phyloP scores from a whole-genome alignment of 2,329 filamentous ascomycete species.

The Eutypa lata region DNA sequence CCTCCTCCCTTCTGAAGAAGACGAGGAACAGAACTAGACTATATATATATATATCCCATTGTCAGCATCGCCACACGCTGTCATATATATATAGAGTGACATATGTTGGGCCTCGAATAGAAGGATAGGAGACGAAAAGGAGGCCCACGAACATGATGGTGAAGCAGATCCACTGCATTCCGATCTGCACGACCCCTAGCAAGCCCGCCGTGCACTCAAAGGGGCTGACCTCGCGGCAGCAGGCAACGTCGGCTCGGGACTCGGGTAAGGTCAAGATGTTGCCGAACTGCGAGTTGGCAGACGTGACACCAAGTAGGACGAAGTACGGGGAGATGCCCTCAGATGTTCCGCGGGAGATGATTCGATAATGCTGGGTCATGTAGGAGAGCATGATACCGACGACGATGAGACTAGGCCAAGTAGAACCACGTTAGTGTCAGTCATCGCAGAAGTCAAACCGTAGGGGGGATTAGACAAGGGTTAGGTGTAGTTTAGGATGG shows the following conservation, averaged over 20 bases:
- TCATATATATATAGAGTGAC: too few species aligned
- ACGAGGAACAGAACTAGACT: conserved; percentile 92
- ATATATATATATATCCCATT: not conserved
- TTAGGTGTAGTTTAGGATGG: too few species aligned
- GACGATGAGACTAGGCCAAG: conserved; percentile 61
- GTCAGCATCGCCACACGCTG: too few species aligned
- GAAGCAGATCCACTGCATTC: conserved; percentile 89
- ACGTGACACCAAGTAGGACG: conserved; percentile 88
- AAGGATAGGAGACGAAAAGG: not conserved
- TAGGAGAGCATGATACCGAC: conserved; percentile 90
- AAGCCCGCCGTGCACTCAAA: conserved; percentile 84
- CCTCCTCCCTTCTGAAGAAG: conserved; percentile 74
- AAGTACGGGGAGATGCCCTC: conserved; percentile 96
- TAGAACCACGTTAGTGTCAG: conserved; percentile 15
- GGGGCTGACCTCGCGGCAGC: conserved; percentile 76
- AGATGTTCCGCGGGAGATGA: conserved; percentile 79
- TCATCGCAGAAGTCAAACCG: not conserved
- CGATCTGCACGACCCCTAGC: conserved; percentile 86
- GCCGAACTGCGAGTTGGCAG: conserved; percentile 81
- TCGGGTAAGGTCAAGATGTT: conserved; percentile 89
- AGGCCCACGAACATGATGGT: conserved; percentile 70
- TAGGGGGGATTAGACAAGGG: not conserved
- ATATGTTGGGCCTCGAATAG: too few species aligned
- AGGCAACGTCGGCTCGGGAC: conserved; percentile 78
- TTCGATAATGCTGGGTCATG: conserved; percentile 89